Percentiles rank a stretch among this genome's conserved stretches.
phyloP scores from a whole-genome alignment of 805 yeast genomes.

The Zygoascus bituminiphila region DNA sequence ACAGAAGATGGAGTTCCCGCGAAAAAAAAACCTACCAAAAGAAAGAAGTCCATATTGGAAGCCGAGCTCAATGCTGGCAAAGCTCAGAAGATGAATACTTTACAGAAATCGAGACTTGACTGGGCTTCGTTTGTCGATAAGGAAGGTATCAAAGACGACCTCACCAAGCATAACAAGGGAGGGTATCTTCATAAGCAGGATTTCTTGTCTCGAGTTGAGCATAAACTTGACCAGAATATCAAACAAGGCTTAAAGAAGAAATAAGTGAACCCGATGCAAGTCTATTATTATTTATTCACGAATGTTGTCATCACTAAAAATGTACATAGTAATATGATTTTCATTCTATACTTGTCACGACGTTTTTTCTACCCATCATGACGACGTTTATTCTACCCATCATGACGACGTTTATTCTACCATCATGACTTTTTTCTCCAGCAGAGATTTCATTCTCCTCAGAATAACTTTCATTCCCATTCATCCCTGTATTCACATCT shows the following conservation, averaged over 20 bases:
- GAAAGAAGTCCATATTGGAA: conserved; percentile 68
- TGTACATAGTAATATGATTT: too few relatives aligned
- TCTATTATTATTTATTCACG: too few relatives aligned
- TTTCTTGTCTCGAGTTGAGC: conserved; percentile 69
- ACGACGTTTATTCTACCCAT: too few relatives aligned
- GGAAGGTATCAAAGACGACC: conserved; percentile 75
- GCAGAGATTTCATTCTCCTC: too few relatives aligned
- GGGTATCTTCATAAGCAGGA: conserved; percentile 91
- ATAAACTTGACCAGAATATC: conserved; percentile 43
- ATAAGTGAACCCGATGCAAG: too few relatives aligned
- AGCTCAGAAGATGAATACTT: conserved; percentile 75
- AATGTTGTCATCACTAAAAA: too few relatives aligned
- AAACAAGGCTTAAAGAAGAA: conserved; percentile 33
- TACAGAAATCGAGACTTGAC: conserved; percentile 87
- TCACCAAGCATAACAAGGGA: conserved; percentile 70
- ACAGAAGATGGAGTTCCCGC: conserved; percentile 3
- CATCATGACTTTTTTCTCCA: too few relatives aligned
- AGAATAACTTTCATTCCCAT: too few relatives aligned
- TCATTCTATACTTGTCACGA: too few relatives aligned
- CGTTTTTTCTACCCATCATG: too few relatives aligned
- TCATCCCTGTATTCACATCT: too few relatives aligned
- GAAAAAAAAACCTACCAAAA: conserved; percentile 28
- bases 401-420: too few relatives aligned
- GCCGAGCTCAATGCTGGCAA: conserved; percentile 63
- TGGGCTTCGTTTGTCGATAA: conserved; percentile 93